Evolutionary conservation across 108 stramenopile genomes (phyloP), one percentile per base, ranked within the genome.

Genomic region (Cyclostephanos tholiformis): DNA sequence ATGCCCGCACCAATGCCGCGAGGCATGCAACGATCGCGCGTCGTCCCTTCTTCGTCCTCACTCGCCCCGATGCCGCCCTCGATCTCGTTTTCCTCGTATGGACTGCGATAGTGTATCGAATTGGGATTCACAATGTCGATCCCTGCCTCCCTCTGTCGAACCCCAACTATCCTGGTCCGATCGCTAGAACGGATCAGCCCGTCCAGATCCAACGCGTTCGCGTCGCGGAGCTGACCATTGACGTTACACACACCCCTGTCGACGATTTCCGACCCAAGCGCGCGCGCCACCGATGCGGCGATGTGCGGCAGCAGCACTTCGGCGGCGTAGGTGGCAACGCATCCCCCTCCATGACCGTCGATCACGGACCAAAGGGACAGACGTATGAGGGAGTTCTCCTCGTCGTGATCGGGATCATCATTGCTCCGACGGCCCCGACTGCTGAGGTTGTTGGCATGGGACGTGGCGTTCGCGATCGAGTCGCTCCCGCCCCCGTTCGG

Each of bases 301-400:
- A 94, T 82, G 64, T 91, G 90, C 10, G 93, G 93, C 26, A 91
- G 63, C 5, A 94, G 67, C 4, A 91, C 86, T 52, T 88, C 86
- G 25, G 87, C 86, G 8, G 89, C 89, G 65, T 90, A 90, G 63
- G 88, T 87, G 46, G 93, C 93, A 4, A 94, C 90, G 58, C 87
- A 87, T 58, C 89, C 90, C 51, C 93, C 93, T 1, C 93, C 93
- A 38, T 94, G 93, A n/a, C 93, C 93, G 75, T 94, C 93, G 53
- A 94, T 88, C 65, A 94, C 93, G 26, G 86, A 83, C 90, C 90
- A 94, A 25, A 94, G 67, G 50, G 86, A 88, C 4, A 93, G 59
- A 20, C 92, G 84, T 55, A 93, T 84, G 20, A 91, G 57, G 27
- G 80, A 77, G 50, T 77, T 77, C 20, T 82, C 80, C 25, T 77